Base-by-base conservation (phyloP, 306 rosid species). In the Arachis hypogaea region DNA sequence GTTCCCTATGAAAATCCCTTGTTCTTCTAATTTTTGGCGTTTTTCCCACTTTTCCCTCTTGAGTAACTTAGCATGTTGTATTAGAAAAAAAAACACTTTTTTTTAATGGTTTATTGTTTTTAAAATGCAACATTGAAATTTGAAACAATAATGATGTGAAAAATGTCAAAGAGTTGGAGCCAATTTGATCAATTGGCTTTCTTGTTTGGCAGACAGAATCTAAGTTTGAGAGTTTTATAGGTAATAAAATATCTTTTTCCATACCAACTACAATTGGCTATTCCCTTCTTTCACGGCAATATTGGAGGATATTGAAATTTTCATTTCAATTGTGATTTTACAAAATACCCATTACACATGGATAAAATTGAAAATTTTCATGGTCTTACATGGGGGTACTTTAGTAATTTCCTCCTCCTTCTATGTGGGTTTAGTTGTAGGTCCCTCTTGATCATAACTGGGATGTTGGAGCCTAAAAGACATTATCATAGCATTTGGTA, bases 201-300 rank as follows among this genome's bases (percentile, higher is more conserved):
- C 14, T 7, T 30, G 36, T 51, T 66, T 59, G 42, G 82, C 65
- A 68, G 74, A 70, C 80, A 70, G 42, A 72, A 86, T 66, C 59
- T 44, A 43, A 63, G 57, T 63, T 73, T 41, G 65, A 74, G 81
- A 38, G 8, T 47, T 71, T 86, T 86, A 72, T 74, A 45, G 68
- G 71, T 68, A n/a, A 72, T 36, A 12, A 16, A 12, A 11, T 58
- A 40, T 44, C n/a, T 72, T 42, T 69, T 73, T 22, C 75, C 68
- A 75, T 70, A 72, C 70, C 79, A 72, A 44, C 77, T 82, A 72
- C 82, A 64, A 76, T 60, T 41, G 60, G 68, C 46, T 36, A 14
- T 14, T 77, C 73, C 94, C 94, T 70, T 59, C 62, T 79, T 74
- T 91, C 88, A 76, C 89, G 97, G 96, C 96, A 76, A 74, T 81